Base-by-base conservation (phyloP, 805 yeast genomes). In the Monosporozyma aerobia region DNA sequence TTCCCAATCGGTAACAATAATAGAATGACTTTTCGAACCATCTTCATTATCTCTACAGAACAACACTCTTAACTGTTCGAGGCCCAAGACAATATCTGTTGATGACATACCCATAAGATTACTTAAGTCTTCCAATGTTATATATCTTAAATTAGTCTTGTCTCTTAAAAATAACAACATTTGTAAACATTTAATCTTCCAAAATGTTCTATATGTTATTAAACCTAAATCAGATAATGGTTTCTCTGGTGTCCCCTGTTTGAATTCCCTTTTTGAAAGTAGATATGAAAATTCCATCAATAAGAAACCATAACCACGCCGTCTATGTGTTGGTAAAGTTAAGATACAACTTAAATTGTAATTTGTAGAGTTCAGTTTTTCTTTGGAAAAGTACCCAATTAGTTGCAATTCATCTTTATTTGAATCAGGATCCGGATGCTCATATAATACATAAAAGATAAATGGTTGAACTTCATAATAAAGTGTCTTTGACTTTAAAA, bases 401-500 rank as follows among this genome's bases (percentile, higher is more conserved):
- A 94, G 86, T 63, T 87, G 14, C 14, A 39, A 3, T 7, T 63
- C 62, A 2, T 62, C 58, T 0, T 56, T 48, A 5, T 62, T 73
- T 32, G 37, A 32, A 14, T 35, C n/a, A 16, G 25, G 25, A 60
- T 82, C 87, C 11, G 55, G 57, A 25, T 61, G 60, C 57, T 86
- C 94, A 5, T 92, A 86, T 46, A 94, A 69, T 1, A 90, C 81
- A 68, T 92, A 94, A 64, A 94, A 94, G 64, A 86, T 78, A 61
- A 92, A 92, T 1, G 98, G 97, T 67, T 94, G 97, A 45, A 92
- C 98, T 63, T 94, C 98, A 64, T 89, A 89, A 64, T 90, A 90
- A 50, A 94, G 73, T 0, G 97, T 89, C 64, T 94, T 94, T 2
- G 97, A 88, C 67, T 90, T 88, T 50, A 94, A 74, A 62, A 90